Evolutionary conservation across 2,329 filamentous ascomycete species (phyloP).

Genomic region (Rutstroemia sp.): DNA sequence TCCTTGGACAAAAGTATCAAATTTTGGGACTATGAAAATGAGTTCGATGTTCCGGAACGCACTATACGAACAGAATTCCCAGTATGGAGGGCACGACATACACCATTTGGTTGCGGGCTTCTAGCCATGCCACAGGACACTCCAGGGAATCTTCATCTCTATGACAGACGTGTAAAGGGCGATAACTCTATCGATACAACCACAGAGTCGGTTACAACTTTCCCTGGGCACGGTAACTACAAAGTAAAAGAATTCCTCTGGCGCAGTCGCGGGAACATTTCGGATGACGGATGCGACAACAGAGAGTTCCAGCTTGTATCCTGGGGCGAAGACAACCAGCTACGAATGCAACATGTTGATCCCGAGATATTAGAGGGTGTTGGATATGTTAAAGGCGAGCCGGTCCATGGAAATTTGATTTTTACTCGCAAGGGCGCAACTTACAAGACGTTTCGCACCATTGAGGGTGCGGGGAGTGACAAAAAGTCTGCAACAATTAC

Average conservation of each 20-base stretch:
- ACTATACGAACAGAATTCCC: slow-evolving; percentile 78
- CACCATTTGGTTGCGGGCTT: slow-evolving; percentile 79
- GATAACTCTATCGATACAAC: slow-evolving; percentile 37
- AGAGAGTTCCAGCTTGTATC: slow-evolving; percentile 90
- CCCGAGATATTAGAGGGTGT: slow-evolving; percentile 57
- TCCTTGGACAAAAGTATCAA: slow-evolving; percentile 89
- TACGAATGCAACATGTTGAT: slow-evolving; percentile 70
- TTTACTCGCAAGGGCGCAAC: slow-evolving; percentile 76
- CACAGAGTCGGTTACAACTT: slow-evolving; percentile 46
- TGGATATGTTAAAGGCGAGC: slow-evolving; percentile 64
- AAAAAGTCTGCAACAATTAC: slow-evolving; percentile 56
- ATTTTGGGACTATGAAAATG: slow-evolving; percentile 73
- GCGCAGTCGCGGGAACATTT: slow-evolving; percentile 64
- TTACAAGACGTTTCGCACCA: slow-evolving; percentile 78
- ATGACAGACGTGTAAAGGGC: slow-evolving; percentile 52
- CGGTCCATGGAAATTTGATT: slow-evolving; percentile 55
- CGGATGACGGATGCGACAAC: slow-evolving; percentile 63
- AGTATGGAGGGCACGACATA: slow-evolving; percentile 85
- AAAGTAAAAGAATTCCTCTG: slow-evolving; percentile 90
- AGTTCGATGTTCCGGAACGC: slow-evolving; percentile 60
- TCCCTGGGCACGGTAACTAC: slow-evolving; percentile 50
- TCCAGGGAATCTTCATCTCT: slow-evolving; percentile 77
- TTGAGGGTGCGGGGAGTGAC: slow-evolving; percentile 53
- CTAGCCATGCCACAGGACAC: slow-evolving; percentile 89
- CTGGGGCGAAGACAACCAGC: slow-evolving; percentile 80